Evolutionary conservation across 768 basidiomycete genomes (phyloP).

Genomic region (Coprinopsis sp.): DNA sequence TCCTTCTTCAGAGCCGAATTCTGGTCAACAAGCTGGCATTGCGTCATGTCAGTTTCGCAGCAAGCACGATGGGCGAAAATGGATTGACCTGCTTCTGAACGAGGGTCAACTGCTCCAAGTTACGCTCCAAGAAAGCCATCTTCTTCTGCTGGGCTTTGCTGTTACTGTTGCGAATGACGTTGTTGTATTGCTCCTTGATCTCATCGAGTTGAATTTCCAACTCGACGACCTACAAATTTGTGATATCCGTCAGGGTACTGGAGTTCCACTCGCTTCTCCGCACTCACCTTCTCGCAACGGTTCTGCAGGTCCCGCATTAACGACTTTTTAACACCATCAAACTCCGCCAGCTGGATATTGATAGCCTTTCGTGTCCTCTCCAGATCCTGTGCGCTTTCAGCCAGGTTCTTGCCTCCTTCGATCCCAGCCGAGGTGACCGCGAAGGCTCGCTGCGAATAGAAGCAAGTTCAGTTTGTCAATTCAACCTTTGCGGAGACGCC

Average conservation of each 20-base stretch:
- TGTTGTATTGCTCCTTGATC: constrained; percentile 98
- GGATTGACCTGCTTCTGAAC: constrained; percentile 90
- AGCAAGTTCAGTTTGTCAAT: constrained; percentile 6
- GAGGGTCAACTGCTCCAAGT: constrained; percentile 88
- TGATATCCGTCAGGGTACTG: background rate
- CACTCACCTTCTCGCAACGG: constrained; percentile 92
- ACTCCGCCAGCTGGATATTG: constrained; percentile 97
- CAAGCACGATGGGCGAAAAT: constrained; percentile 11
- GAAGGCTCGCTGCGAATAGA: constrained; percentile 75
- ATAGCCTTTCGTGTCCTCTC: constrained; percentile 95
- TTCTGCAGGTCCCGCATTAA: constrained; percentile 99
- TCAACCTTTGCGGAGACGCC: background rate
- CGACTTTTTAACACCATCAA: constrained; percentile 97
- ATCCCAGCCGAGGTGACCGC: constrained; percentile 96
- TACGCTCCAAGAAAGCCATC: constrained; percentile 97
- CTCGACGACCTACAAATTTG: constrained; percentile 77
- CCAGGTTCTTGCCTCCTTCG: constrained; percentile 94
- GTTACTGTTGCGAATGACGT: constrained; percentile 96
- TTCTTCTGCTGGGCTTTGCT: constrained; percentile 99
- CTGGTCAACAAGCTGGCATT: constrained; percentile 87
- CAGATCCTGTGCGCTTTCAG: constrained; percentile 94
- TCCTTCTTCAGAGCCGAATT: constrained; percentile 97
- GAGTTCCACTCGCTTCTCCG: background rate
- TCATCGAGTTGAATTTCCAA: constrained; percentile 98
- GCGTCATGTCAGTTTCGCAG: constrained; percentile 2